Conservation (phyloP, 2,329 filamentous ascomycete species). For the Botrytis hyacinthi region DNA sequence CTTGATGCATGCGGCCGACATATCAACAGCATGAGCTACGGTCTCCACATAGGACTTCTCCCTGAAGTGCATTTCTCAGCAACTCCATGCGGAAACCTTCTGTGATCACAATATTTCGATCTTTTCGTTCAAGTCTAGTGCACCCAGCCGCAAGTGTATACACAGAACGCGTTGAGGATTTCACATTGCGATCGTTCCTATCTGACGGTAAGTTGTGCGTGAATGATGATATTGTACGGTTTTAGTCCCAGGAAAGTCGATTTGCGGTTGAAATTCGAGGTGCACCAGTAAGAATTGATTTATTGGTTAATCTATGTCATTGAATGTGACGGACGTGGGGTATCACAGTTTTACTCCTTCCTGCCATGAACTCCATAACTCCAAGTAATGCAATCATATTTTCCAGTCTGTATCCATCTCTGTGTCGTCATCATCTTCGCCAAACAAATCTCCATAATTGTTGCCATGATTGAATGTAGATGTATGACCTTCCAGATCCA, state of each 20-base stretch:
- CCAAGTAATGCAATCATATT: slow-evolving; percentile 26
- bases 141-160: not conserved
- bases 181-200: not conserved
- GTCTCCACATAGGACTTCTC: not conserved
- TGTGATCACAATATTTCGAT: not conserved
- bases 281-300: not conserved
- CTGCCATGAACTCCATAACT: slow-evolving; percentile 18
- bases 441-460: slow-evolving; percentile 22
- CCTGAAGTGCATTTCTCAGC: not conserved
- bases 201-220: not conserved
- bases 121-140: not conserved
- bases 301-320: not conserved
- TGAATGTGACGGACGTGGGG: slow-evolving; percentile 16
- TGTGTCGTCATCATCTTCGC: slow-evolving; percentile 24
- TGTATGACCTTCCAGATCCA: slow-evolving; percentile 37
- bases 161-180: no score
- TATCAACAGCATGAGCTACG: not conserved
- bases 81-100: not conserved
- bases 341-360: slow-evolving; percentile 24
- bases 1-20: not conserved
- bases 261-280: not conserved
- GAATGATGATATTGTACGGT: no score
- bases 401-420: slow-evolving; percentile 35
- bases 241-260: not conserved
- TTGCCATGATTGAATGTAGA: slow-evolving; percentile 31